Percentiles rank a stretch among this genome's conserved stretches.
These are phyloP conservation scores for Botrytis paeoniae DNA, from an alignment of 2,329 filamentous ascomycete species.

Conservation along the genomic window DNA sequence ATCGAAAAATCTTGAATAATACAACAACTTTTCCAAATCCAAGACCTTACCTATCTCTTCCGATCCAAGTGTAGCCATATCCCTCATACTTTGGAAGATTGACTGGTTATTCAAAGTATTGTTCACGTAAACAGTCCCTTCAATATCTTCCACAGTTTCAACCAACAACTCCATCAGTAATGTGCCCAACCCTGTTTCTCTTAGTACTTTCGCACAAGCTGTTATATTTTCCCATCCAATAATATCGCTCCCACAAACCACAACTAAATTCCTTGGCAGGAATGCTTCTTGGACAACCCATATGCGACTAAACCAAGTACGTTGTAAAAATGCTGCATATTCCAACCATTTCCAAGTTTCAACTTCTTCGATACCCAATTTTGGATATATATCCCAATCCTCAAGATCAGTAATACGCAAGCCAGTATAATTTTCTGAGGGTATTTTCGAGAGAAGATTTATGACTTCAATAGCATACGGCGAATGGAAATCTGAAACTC, in stretches of 20 bases:
- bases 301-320: conserved; percentile 23
- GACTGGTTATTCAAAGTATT: conserved; percentile 22
- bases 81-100: conserved; percentile 20
- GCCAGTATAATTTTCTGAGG: background rate
- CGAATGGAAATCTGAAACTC: conserved; percentile 12
- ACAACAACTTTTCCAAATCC: conserved; percentile 21
- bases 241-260: conserved; percentile 14
- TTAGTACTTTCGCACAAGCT: conserved; percentile 17
- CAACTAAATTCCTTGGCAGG: conserved; percentile 11
- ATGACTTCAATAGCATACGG: conserved; percentile 15
- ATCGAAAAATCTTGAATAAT: conserved; percentile 21
- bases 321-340: conserved; percentile 22
- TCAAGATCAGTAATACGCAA: conserved; percentile 13
- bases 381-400: conserved; percentile 8
- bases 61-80: background rate
- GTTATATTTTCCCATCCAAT: conserved; percentile 18
- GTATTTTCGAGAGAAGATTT: background rate
- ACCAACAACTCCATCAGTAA: conserved; percentile 17
- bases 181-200: conserved; percentile 18
- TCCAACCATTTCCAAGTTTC: conserved; percentile 18
- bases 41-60: conserved; percentile 1
- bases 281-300: conserved; percentile 25
- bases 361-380: conserved; percentile 17
- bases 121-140: conserved; percentile 13
- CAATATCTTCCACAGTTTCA: conserved; percentile 1